These are phyloP conservation scores for Aciculosporium take DNA, from an alignment of 2,329 filamentous ascomycete genomes.

Conservation along the genomic window DNA sequence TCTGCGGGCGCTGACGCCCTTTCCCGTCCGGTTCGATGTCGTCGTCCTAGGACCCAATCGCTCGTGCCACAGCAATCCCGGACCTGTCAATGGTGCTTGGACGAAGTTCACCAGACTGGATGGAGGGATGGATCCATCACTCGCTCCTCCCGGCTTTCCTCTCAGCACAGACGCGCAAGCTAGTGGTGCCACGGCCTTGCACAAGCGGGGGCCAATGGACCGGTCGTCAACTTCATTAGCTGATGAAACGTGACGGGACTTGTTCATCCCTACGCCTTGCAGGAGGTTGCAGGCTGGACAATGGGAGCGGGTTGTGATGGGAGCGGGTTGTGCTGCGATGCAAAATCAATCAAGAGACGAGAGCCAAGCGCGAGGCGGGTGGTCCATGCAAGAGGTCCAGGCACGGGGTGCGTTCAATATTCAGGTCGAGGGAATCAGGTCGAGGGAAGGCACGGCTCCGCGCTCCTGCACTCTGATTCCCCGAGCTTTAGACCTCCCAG, in stretches of 20 bases:
- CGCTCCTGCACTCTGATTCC: background rate
- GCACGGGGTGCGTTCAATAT: too few species aligned
- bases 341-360: background rate
- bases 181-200: background rate
- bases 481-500: background rate
- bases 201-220: background rate
- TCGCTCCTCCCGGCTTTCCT: background rate
- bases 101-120: background rate
- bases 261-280: too few species aligned
- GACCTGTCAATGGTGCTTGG: background rate
- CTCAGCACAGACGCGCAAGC: background rate
- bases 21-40: background rate
- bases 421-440: too few species aligned
- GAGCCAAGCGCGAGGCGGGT: background rate
- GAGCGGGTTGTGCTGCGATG: background rate
- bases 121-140: background rate
- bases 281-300: too few species aligned
- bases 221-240: too few species aligned
- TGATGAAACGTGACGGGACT: background rate
- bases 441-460: conserved; percentile 1
- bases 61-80: background rate
- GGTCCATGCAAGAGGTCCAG: too few species aligned
- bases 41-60: background rate
- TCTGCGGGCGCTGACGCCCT: background rate
- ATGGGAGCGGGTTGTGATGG: too few species aligned